A percentile compares a stretch with the other conserved stretches of the same genome.
phyloP scores from a whole-genome alignment of 805 yeast species.

The Diddensiella santjacobensis region DNA sequence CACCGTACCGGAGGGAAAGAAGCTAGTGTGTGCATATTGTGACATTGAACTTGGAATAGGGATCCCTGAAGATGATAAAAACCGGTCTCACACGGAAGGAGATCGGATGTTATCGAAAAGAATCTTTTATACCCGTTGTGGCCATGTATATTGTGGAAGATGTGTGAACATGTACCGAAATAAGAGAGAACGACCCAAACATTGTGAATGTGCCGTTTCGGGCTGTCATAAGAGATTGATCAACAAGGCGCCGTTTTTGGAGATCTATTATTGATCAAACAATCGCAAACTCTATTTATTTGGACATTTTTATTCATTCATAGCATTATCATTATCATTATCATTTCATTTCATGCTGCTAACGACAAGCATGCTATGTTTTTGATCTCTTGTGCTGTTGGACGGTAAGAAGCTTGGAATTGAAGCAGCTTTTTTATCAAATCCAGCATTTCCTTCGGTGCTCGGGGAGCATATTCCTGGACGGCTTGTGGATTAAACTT shows the following conservation, averaged over 20 bases:
- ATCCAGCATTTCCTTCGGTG: conserved; percentile 3
- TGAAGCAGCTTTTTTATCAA: conserved; percentile 10
- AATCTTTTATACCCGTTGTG: conserved; percentile 66
- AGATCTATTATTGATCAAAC: conserved; percentile 16
- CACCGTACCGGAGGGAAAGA: conserved; percentile 30
- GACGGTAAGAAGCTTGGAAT: conserved; percentile 15
- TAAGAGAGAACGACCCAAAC: conserved; percentile 30
- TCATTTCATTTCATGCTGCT: not conserved
- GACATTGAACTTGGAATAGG: conserved; percentile 73
- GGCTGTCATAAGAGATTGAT: conserved; percentile 15
- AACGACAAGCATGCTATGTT: not conserved
- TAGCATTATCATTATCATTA: not conserved
- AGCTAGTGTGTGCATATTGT: conserved; percentile 61
- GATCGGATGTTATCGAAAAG: conserved; percentile 63
- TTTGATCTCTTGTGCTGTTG: conserved; percentile 7
- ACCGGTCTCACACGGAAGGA: conserved; percentile 38
- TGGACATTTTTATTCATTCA: no score
- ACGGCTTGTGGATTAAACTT: conserved; percentile 2
- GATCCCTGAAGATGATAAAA: conserved; percentile 30
- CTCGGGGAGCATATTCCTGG: conserved; percentile 7
- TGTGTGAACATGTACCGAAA: conserved; percentile 62
- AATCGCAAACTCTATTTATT: not conserved
- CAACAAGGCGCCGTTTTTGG: conserved; percentile 14
- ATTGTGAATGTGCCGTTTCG: conserved; percentile 16
- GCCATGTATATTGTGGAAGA: conserved; percentile 83